Conservation (phyloP, 345 rosid species). For the Heritiera littoralis region DNA sequence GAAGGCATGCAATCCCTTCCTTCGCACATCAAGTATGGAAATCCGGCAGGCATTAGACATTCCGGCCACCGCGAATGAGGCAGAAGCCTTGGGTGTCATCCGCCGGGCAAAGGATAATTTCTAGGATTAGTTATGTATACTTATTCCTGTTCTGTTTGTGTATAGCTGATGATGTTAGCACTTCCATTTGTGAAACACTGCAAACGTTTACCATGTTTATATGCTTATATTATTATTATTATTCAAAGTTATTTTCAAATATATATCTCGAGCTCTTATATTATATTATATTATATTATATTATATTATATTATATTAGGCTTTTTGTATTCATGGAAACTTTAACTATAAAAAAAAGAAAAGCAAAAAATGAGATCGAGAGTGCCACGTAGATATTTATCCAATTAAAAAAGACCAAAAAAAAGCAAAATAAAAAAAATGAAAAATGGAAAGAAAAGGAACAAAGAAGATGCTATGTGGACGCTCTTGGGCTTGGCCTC, state of each 20-base stretch:
- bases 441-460: too few species aligned
- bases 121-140: slow-evolving; percentile 22
- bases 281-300: too few species aligned
- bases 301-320: too few species aligned
- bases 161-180: slow-evolving; percentile 44
- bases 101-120: slow-evolving; percentile 80
- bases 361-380: too few species aligned
- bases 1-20: slow-evolving; percentile 92
- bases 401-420: too few species aligned
- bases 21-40: slow-evolving; percentile 66
- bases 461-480: too few species aligned
- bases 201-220: background rate
- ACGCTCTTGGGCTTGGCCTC: too few species aligned
- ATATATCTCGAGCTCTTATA: too few species aligned
- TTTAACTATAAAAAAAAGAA: too few species aligned
- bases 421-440: too few species aligned
- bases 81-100: slow-evolving; percentile 68
- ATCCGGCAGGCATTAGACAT: slow-evolving; percentile 64
- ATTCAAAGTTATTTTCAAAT: background rate
- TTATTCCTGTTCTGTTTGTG: slow-evolving; percentile 24
- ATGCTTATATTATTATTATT: slow-evolving; percentile 3
- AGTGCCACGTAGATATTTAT: too few species aligned
- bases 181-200: slow-evolving; percentile 10
- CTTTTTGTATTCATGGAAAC: too few species aligned
- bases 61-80: slow-evolving; percentile 61